Conservation (phyloP, 2,329 filamentous ascomycete species). For the Westerdykella ornata region DNA sequence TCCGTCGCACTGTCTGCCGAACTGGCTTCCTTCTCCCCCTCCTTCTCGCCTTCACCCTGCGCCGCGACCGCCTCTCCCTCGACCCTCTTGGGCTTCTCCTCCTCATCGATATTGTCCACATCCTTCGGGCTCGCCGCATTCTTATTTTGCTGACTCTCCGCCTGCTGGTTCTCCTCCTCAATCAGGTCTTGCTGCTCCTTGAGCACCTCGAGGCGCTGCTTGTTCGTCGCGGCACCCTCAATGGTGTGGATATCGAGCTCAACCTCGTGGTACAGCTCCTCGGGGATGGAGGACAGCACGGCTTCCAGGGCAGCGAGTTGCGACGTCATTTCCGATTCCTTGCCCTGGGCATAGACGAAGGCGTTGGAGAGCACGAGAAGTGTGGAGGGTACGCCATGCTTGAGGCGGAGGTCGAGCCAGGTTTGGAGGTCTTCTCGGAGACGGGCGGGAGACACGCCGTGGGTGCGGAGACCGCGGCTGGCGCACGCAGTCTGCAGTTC, state of each 20-base stretch:
- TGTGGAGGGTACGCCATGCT: constrained; percentile 92
- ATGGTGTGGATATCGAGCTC: constrained; percentile 96
- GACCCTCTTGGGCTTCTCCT: constrained; percentile 58
- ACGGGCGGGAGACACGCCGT: constrained; percentile 81
- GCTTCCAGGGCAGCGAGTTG: constrained; percentile 91
- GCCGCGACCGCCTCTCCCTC: constrained; percentile 7
- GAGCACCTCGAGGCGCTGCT: constrained; percentile 94
- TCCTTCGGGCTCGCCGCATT: constrained; percentile 74
- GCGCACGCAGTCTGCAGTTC: constrained; percentile 91
- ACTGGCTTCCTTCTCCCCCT: constrained; percentile 26
- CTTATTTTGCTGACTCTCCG: constrained; percentile 64
- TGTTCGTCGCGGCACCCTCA: constrained; percentile 96
- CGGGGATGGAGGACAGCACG: constrained; percentile 88
- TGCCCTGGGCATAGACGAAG: constrained; percentile 89
- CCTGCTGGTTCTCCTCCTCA: constrained; percentile 92
- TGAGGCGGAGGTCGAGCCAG: constrained; percentile 89
- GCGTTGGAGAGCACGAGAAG: constrained; percentile 93
- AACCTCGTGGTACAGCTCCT: constrained; percentile 98
- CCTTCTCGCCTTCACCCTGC: constrained; percentile 13
- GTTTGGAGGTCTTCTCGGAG: constrained; percentile 85
- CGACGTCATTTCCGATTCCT: constrained; percentile 72
- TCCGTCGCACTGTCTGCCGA: constrained; percentile 21
- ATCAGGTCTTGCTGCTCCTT: constrained; percentile 98
- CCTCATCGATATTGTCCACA: constrained; percentile 88
- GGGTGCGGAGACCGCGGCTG: constrained; percentile 83